Evolutionary conservation across 164 flowering plant genomes (phyloP).

Genomic region (Euptelea pleiosperma): DNA sequence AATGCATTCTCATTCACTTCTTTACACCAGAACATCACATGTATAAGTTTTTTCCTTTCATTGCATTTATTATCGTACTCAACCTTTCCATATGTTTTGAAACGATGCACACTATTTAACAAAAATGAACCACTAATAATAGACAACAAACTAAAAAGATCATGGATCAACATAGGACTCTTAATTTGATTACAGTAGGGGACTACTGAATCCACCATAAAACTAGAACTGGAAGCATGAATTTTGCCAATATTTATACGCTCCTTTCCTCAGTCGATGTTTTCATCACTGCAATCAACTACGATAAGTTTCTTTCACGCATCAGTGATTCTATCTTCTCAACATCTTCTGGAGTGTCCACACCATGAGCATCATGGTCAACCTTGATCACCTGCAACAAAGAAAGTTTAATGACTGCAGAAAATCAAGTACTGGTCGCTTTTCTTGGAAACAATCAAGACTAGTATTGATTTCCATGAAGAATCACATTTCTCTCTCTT

Average conservation of each 20-base stretch:
- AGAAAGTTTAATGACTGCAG: background rate
- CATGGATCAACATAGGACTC: no score
- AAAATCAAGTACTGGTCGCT: no score
- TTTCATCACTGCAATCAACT: background rate
- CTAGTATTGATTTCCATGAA: background rate
- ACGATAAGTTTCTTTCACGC: slow-evolving; percentile 34
- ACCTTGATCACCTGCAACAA: slow-evolving; percentile 41
- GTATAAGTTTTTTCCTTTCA: no score
- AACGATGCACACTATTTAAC: no score
- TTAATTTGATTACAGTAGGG: background rate
- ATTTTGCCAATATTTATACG: background rate
- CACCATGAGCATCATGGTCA: slow-evolving; percentile 44
- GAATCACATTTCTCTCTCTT: no score
- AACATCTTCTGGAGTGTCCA: slow-evolving; percentile 42
- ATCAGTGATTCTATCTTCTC: slow-evolving; percentile 37
- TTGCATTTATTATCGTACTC: no score
- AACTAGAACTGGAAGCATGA: background rate
- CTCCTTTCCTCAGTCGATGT: background rate
- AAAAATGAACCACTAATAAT: no score
- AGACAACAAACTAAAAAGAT: no score
- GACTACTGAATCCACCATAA: background rate
- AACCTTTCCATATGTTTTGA: no score
- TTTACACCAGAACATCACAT: no score
- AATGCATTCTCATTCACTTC: no score
- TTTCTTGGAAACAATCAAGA: background rate